Evolutionary conservation across 805 yeast species (phyloP).

Genomic region (Tetrapisispora taiwanensis): DNA sequence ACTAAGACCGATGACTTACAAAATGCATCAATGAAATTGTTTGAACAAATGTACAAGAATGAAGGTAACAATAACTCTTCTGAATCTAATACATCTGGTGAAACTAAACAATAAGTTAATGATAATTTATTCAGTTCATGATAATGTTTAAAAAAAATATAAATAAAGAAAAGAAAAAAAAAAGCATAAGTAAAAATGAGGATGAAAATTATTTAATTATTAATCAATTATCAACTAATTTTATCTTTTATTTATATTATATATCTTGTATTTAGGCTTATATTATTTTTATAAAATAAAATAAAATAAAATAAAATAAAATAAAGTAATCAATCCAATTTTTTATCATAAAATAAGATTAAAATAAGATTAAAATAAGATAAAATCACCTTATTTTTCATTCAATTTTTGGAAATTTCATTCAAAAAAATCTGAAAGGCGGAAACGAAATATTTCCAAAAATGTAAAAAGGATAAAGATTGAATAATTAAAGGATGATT

Average conservation of each 20-base stretch:
- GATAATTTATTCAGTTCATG: neutral
- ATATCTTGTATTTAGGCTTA: slow-evolving; percentile 11
- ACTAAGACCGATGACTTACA: slow-evolving; percentile 67
- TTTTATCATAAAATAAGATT: too few relatives aligned
- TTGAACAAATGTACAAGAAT: slow-evolving; percentile 47
- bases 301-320: neutral
- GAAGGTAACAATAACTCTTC: neutral
- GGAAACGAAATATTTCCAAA: neutral
- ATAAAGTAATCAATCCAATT: neutral
- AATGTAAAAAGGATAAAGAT: neutral
- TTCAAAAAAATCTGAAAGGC: neutral
- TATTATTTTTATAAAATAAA: neutral
- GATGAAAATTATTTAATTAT: neutral
- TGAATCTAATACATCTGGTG: slow-evolving; percentile 5
- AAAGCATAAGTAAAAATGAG: neutral
- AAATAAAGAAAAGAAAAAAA: neutral
- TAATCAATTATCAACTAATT: neutral
- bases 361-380: too few relatives aligned
- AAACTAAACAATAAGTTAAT: slow-evolving; percentile 9
- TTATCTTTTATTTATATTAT: slow-evolving; percentile 2
- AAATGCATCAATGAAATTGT: slow-evolving; percentile 62
- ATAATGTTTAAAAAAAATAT: neutral
- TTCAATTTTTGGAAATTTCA: neutral
- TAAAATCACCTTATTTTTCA: neutral
- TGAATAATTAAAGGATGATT: neutral